Conservation (phyloP, 331 rosid species). For the Quercus tomentella region DNA sequence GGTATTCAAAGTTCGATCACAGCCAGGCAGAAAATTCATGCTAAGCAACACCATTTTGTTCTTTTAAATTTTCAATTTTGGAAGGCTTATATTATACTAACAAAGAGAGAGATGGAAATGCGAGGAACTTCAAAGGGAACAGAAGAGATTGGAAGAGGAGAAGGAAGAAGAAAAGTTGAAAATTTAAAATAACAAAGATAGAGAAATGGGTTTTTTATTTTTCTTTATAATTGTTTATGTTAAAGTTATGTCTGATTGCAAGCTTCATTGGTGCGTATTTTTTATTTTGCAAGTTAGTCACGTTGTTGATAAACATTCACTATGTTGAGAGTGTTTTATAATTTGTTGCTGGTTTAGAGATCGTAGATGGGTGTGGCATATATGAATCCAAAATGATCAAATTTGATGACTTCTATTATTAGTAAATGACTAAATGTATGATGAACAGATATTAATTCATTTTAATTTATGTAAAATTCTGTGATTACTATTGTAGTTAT, state of each 20-base stretch:
- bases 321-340: background rate
- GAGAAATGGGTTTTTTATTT: background rate
- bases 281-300: background rate
- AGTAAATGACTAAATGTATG: background rate
- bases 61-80: too few relatives aligned
- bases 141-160: too few relatives aligned
- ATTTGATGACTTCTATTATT: too few relatives aligned
- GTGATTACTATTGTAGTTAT: too few relatives aligned
- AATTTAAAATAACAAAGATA: too few relatives aligned
- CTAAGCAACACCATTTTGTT: too few relatives aligned
- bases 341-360: background rate
- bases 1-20: slow-evolving; percentile 1
- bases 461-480: too few relatives aligned
- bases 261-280: background rate
- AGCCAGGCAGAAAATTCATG: slow-evolving; percentile 22
- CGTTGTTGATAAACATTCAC: background rate
- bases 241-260: background rate
- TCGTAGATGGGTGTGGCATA: background rate
- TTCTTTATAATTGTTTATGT: background rate
- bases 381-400: background rate
- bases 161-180: too few relatives aligned
- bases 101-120: too few relatives aligned
- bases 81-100: too few relatives aligned
- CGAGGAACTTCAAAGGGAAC: too few relatives aligned
- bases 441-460: too few relatives aligned